Evolutionary conservation across 192 early-diverging fungal species (phyloP).

Genomic region (Podila epigama): DNA sequence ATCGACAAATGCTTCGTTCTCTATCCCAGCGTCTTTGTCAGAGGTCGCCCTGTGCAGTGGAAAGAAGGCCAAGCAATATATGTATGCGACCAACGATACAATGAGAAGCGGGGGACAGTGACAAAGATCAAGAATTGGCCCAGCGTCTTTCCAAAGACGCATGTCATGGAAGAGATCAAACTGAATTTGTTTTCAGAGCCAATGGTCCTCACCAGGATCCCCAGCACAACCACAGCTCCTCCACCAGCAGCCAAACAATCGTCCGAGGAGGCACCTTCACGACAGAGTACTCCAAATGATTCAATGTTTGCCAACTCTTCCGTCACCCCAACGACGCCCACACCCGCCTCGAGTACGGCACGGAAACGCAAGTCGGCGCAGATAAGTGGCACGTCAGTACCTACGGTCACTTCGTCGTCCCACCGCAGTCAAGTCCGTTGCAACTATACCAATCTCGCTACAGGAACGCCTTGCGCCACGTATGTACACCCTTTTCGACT

Average conservation of each 20-base stretch:
- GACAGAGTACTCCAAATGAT: conserved; percentile 3
- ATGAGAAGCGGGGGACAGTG: not conserved
- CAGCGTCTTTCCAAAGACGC: not conserved
- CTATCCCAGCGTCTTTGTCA: conserved; percentile 4
- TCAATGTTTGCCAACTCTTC: not conserved
- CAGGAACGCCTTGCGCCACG: conserved; percentile 2
- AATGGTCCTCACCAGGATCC: conserved; percentile 7
- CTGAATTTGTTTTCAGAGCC: conserved; percentile 2
- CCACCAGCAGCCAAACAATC: not conserved
- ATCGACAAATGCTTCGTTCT: conserved; percentile 9
- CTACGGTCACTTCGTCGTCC: not conserved
- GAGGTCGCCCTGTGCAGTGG: conserved; percentile 6
- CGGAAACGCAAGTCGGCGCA: conserved; percentile 33
- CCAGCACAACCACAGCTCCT: not conserved
- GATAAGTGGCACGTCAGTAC: not conserved
- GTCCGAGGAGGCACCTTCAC: not conserved
- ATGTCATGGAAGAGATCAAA: not conserved
- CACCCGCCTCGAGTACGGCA: not conserved
- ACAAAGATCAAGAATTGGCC: conserved; percentile 19
- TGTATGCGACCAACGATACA: conserved; percentile 19
- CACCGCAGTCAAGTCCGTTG: conserved; percentile 3
- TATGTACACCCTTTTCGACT: not conserved
- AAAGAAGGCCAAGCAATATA: conserved; percentile 13
- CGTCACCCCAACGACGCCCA: not conserved
- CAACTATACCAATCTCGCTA: conserved; percentile 12